Evolutionary conservation across 192 early-diverging fungal genomes (phyloP), one percentile per base, ranked within the genome.

Genomic region (Linnemannia hyalina): DNA sequence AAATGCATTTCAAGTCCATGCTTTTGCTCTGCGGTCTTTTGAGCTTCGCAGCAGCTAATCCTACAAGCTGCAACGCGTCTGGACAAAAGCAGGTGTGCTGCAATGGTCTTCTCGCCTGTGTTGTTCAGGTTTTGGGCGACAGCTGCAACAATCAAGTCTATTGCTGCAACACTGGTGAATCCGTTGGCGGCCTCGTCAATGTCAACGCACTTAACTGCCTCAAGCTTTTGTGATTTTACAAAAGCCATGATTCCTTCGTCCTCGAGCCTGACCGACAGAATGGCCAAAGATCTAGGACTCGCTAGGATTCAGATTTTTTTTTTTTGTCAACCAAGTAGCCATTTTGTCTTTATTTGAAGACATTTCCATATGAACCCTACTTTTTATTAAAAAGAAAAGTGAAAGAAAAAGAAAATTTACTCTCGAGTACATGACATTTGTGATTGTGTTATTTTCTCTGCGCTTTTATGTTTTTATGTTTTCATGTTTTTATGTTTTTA

Each of bases 1-100:
- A 75, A 41, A 57, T 75, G 55, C 35, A 75, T 75, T 75, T 75
- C 74, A 75, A 55, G 38, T 4, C 9, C 55, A 3, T 75, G 36
- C 36, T 75, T 75, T 41, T 63, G 29, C 74, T 75, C 74, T 63
- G 55, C 54, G 35, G 74, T 41, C 55, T 63, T 60, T 38, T 22
- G 18, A 75, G 74, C 74, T 42, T 57, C 74, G 54, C 74, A 35
- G 54, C 35, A 36, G 74, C 52, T 15, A 36, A 75, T 8, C 10
- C 42, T 8, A 29, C 29, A 23, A 55, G 7, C 44, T n/a, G n/a
- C n/a, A n/a, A n/a, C n/a, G n/a, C n/a, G n/a, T n/a, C n/a, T n/a
- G n/a, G n/a, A n/a, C n/a, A n/a, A n/a, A n/a, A n/a, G n/a, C n/a
- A n/a, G n/a, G n/a, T n/a, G n/a, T n/a, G n/a, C n/a, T n/a, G n/a